Conservation (phyloP, 1,284 basidiomycete genomes). For the Trametes sp. region DNA sequence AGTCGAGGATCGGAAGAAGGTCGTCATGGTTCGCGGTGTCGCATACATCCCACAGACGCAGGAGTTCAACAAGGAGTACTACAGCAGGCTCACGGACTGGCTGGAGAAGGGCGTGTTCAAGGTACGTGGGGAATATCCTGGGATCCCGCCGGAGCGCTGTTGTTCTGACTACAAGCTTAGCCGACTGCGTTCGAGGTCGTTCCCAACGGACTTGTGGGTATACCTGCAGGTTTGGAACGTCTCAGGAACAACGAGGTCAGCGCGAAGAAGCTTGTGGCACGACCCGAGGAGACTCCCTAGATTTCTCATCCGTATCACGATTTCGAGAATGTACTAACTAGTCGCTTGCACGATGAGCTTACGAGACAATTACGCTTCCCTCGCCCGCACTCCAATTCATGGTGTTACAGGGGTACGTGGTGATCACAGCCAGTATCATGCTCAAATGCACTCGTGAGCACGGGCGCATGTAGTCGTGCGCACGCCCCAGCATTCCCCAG, state of each 20-base stretch:
- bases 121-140: conserved; percentile 36
- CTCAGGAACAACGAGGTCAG: conserved; percentile 52
- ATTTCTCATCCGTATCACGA: background rate
- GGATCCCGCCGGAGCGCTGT: too few species aligned
- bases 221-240: conserved; percentile 51
- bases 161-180: background rate
- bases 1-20: conserved; percentile 6
- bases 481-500: too few species aligned
- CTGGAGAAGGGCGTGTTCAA: conserved; percentile 46
- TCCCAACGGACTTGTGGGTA: conserved; percentile 53
- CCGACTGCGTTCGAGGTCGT: conserved; percentile 49
- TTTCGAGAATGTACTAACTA: too few species aligned
- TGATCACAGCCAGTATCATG: too few species aligned
- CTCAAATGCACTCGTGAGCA: too few species aligned
- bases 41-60: conserved; percentile 30
- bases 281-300: conserved; percentile 49
- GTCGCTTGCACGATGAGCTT: too few species aligned
- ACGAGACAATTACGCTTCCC: too few species aligned
- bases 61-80: conserved; percentile 36
- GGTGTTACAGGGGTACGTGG: too few species aligned
- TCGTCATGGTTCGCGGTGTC: conserved; percentile 16
- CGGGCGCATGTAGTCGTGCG: too few species aligned
- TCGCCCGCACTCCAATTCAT: too few species aligned
- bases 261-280: conserved; percentile 55
- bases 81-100: conserved; percentile 42